Base-by-base conservation (phyloP, 805 yeast genomes). In the Saccharomyces kudriavzevii region DNA sequence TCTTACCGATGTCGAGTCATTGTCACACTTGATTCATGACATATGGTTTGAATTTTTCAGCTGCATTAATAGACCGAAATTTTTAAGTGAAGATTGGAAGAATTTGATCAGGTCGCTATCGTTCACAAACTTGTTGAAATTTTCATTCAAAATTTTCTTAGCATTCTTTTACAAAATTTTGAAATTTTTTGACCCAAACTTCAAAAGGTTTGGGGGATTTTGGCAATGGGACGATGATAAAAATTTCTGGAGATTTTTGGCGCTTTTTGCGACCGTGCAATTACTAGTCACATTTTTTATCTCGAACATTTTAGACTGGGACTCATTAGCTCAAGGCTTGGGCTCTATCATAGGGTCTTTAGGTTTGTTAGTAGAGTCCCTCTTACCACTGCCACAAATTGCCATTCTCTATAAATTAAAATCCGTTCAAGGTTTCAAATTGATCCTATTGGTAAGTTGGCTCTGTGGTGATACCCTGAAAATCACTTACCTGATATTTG, bases 381-480 rank as follows among this genome's bases (percentile, higher is more conserved):
- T 81, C 47, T 72, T 87, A 59, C 89, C 96, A 20, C 72, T 88
- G 56, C 92, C 94, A 14, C 89, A 88, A 71, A 82, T 87, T 49
- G 72, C 88, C n/a, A 70, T 87, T 56, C 75, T 87, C 49, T 78
- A 81, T 63, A 77, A 89, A 53, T 61, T 84, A 27, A 81, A 82
- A 60, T 80, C 89, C 0, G 82, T 87, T 6, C 85, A 85, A 58
- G 92, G 94, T 55, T 90, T 90, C 72, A 85, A 89, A 62, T 74
- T 83, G 50, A 80, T 92, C 27, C 72, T 90, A 31, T 67, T 90
- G 40, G 70, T 89, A 20, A 84, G 91, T 62, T 90, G 97, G 97
- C 73, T 90, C 4, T 84, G 92, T 55, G 97, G 97, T 54, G 97
- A 90, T 70, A 73, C 85, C 45, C 78, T 89, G 40, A 91, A 91